Evolutionary conservation across 305 asterid species (phyloP).

Genomic region (Solanum aculeatissimum): DNA sequence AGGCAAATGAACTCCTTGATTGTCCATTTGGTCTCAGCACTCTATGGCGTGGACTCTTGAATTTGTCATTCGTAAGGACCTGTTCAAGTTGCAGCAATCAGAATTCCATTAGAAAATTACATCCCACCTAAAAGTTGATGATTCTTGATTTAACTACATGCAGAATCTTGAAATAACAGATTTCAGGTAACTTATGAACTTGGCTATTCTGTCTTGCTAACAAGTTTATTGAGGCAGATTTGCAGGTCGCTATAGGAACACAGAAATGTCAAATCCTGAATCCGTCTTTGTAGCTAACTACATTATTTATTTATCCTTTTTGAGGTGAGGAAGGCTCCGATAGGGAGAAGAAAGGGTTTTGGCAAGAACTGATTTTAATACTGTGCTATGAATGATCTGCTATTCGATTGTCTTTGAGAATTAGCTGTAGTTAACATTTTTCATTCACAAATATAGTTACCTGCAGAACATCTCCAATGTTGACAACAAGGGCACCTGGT

Average conservation of each 20-base stretch:
- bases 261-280: background rate
- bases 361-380: background rate
- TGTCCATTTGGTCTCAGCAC: conserved; percentile 4
- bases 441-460: background rate
- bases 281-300: background rate
- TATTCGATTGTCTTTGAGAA: background rate
- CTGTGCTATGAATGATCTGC: background rate
- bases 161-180: background rate
- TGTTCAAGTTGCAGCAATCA: background rate
- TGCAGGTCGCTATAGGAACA: background rate
- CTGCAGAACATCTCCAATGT: conserved; percentile 8
- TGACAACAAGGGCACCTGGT: conserved; percentile 1
- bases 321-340: no score
- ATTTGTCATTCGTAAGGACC: conserved; percentile 6
- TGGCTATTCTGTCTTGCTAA: background rate
- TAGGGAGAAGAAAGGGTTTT: no score
- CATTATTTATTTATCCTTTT: background rate
- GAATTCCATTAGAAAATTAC: background rate
- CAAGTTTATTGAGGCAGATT: background rate
- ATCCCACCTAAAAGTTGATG: background rate
- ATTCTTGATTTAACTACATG: background rate
- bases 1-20: conserved; percentile 1
- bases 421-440: background rate
- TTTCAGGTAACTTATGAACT: background rate
- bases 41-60: conserved; percentile 6